These are phyloP conservation scores for Nannochloris sp. DNA, from an alignment of 139 green algal genomes.

Conservation along the genomic window DNA sequence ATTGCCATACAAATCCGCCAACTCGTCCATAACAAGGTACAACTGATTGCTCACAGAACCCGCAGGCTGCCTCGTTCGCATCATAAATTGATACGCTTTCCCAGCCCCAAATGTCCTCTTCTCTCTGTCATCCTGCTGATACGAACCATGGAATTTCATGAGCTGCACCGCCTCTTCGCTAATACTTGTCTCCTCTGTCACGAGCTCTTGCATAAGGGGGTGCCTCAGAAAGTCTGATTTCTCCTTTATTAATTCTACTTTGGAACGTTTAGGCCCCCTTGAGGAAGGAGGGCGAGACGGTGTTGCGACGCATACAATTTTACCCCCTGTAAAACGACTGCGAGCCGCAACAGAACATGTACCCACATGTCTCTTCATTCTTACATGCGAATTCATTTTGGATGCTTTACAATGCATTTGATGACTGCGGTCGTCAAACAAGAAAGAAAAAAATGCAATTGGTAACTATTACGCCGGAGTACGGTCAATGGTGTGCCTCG, in stretches of 20 bases:
- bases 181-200: slow-evolving; percentile 72
- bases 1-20: slow-evolving; percentile 96
- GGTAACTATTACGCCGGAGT: too few relatives aligned
- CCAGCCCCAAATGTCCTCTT: slow-evolving; percentile 80
- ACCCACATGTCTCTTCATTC: too few relatives aligned
- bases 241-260: slow-evolving; percentile 98
- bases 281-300: slow-evolving; percentile 61
- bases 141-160: slow-evolving; percentile 99
- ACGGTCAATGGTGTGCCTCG: too few relatives aligned
- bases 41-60: slow-evolving; percentile 88
- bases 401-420: too few relatives aligned
- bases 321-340: too few relatives aligned
- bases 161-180: slow-evolving; percentile 87
- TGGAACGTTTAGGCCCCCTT: slow-evolving; percentile 57
- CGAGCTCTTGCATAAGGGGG: slow-evolving; percentile 92
- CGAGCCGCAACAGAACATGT: too few relatives aligned
- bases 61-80: slow-evolving; percentile 89
- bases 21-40: slow-evolving; percentile 97
- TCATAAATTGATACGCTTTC: slow-evolving; percentile 99
- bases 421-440: too few relatives aligned
- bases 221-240: slow-evolving; percentile 91
- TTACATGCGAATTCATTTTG: too few relatives aligned
- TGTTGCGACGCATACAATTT: slow-evolving; percentile 40
- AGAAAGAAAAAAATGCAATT: too few relatives aligned
- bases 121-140: slow-evolving; percentile 95